Conservation (phyloP, 2,329 filamentous ascomycete genomes). For the Hypoxylon sp. region DNA sequence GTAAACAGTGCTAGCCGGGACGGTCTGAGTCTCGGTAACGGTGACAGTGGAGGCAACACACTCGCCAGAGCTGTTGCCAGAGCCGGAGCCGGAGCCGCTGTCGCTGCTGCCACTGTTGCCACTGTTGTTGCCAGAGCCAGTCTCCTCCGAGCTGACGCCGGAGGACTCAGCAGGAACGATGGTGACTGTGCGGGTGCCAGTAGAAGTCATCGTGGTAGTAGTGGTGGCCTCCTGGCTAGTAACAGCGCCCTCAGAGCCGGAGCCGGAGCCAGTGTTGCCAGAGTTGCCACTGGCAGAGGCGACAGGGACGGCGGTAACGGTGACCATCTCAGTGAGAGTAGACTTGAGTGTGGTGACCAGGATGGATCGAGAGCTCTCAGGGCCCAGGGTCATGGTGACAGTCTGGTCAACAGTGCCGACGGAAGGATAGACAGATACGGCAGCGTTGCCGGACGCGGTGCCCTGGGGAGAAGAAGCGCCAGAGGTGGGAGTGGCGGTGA, state of each 20-base stretch:
- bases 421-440: constrained; percentile 30
- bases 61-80: constrained; percentile 34
- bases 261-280: constrained; percentile 6
- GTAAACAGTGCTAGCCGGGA: constrained; percentile 51
- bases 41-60: constrained; percentile 49
- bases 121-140: constrained; percentile 32
- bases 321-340: constrained; percentile 50
- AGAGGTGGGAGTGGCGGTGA: constrained; percentile 38
- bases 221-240: constrained; percentile 45
- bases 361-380: constrained; percentile 48
- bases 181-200: constrained; percentile 52
- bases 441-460: constrained; percentile 19
- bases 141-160: constrained; percentile 31
- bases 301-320: constrained; percentile 44
- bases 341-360: constrained; percentile 51
- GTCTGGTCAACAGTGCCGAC: constrained; percentile 40
- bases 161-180: constrained; percentile 37
- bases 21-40: constrained; percentile 51
- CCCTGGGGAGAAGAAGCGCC: constrained; percentile 26
- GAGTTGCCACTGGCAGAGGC: constrained; percentile 32
- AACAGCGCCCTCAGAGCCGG: constrained; percentile 2
- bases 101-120: constrained; percentile 26
- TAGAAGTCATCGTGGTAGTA: constrained; percentile 51
- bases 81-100: no score
- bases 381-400: constrained; percentile 50